A percentile compares a stretch with the other conserved stretches of the same genome.
These are phyloP conservation scores for Hypomontagnella monticulosa DNA, from an alignment of 495 filamentous ascomycete species.

Conservation along the genomic window DNA sequence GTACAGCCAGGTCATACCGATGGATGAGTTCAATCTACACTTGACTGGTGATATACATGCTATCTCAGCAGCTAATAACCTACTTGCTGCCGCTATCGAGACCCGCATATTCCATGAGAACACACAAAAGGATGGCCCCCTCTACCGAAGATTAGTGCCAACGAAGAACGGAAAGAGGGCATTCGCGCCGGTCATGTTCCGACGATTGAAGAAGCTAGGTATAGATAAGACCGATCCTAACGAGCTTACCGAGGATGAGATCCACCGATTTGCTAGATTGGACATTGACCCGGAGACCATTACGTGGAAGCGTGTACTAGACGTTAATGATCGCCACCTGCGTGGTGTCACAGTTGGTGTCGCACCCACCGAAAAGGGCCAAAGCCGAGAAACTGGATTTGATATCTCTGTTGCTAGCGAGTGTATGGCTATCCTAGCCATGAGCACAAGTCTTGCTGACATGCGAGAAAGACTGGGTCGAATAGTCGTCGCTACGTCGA, in stretches of 20 bases:
- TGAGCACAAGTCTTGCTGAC: constrained; percentile 86
- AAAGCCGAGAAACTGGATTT: constrained; percentile 86
- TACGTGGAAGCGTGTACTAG: constrained; percentile 94
- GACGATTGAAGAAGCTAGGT: constrained; percentile 90
- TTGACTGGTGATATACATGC: constrained; percentile 98
- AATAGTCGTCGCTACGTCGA: constrained; percentile 95
- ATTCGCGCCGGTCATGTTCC: constrained; percentile 91
- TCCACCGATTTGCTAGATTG: constrained; percentile 83
- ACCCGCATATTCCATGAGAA: constrained; percentile 98
- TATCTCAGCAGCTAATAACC: constrained; percentile 95
- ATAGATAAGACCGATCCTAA: constrained; percentile 95
- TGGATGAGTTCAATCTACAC: constrained; percentile 99
- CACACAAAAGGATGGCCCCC: constrained; percentile 88
- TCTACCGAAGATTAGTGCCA: constrained; percentile 90
- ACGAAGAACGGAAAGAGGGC: constrained; percentile 86
- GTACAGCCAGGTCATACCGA: constrained; percentile 98
- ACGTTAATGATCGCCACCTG: constrained; percentile 96
- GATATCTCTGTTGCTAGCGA: constrained; percentile 98
- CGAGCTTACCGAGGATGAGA: constrained; percentile 88
- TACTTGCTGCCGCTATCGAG: constrained; percentile 97
- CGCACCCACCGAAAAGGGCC: constrained; percentile 88
- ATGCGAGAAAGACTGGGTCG: constrained; percentile 94
- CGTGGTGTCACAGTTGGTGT: constrained; percentile 87
- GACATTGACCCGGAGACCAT: constrained; percentile 98
- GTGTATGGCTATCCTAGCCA: constrained; percentile 96